Evolutionary conservation across 768 basidiomycete species (phyloP).

Genomic region (Leucosporidium scottii): DNA sequence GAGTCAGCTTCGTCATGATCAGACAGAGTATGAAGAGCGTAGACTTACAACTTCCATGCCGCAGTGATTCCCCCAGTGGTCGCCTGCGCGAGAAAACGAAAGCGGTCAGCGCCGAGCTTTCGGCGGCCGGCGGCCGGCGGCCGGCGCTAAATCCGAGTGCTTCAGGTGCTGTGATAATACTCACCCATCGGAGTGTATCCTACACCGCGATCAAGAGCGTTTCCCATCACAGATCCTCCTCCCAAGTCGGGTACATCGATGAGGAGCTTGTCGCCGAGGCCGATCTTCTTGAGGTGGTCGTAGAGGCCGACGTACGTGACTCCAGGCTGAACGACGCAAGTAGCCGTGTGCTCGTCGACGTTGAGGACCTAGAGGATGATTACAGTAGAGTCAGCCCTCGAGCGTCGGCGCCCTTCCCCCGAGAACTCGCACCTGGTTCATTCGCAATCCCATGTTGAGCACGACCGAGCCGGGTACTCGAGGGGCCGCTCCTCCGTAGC

Average conservation of each 20-base stretch:
- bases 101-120: too few relatives aligned
- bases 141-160: too few relatives aligned
- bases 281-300: conserved; percentile 22
- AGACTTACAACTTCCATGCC: conserved; percentile 26
- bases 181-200: neutral
- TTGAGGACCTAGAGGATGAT: conserved; percentile 10
- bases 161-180: neutral
- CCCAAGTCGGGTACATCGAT: conserved; percentile 5
- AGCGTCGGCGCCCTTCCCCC: too few relatives aligned
- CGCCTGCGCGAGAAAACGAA: conserved; percentile 12
- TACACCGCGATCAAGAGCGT: conserved; percentile 14
- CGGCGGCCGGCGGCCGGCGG: too few relatives aligned
- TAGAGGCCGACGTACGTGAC: conserved; percentile 31
- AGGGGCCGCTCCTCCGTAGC: conserved; percentile 32
- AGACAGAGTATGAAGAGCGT: neutral
- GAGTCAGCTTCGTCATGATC: neutral
- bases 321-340: conserved; percentile 28
- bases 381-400: too few relatives aligned
- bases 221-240: conserved; percentile 25
- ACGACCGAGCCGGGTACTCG: conserved; percentile 25
- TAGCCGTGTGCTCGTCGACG: conserved; percentile 24
- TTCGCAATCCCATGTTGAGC: conserved; percentile 18
- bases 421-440: conserved; percentile 13
- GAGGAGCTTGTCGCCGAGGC: conserved; percentile 25
- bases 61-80: conserved; percentile 28